Conservation (phyloP, 1,284 basidiomycete species). For the Marasmius oreades region DNA sequence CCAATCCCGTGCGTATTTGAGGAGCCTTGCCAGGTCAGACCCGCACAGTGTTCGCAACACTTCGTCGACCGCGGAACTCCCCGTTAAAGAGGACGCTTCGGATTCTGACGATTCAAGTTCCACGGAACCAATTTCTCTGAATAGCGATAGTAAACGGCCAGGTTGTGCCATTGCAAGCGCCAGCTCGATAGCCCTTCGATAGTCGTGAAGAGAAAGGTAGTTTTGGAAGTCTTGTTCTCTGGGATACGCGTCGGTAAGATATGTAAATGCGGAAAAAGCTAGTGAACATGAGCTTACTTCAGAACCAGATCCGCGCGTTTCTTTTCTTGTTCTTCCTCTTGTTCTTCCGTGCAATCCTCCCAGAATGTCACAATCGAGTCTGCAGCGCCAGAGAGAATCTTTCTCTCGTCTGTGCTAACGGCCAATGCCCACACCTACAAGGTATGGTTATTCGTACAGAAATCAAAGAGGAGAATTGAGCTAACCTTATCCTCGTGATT, state of each 20-base stretch:
- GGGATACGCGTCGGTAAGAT: constrained; percentile 5
- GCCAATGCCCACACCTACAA: constrained; percentile 89
- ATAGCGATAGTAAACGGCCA: constrained; percentile 80
- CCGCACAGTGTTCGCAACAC: constrained; percentile 73
- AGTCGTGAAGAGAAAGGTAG: constrained; percentile 86
- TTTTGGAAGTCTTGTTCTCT: constrained; percentile 97
- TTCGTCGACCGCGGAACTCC: constrained; percentile 71
- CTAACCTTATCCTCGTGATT: constrained; percentile 94
- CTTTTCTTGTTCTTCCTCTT: constrained; percentile 70
- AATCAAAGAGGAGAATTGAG: constrained; percentile 7
- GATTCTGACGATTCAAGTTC: constrained; percentile 13
- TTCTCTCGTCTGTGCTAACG: constrained; percentile 72
- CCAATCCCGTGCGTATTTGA: constrained; percentile 89
- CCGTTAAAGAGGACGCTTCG: constrained; percentile 49
- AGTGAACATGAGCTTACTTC: constrained; percentile 43
- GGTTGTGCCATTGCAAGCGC: constrained; percentile 94
- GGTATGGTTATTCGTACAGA: not conserved
- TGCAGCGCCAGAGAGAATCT: constrained; percentile 88
- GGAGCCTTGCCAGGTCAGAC: constrained; percentile 76
- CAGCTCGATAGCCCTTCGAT: constrained; percentile 86
- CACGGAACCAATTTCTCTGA: constrained; percentile 50
- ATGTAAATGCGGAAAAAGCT: constrained; percentile 1
- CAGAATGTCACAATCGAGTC: constrained; percentile 94
- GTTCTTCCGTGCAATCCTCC: constrained; percentile 86
- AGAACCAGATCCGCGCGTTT: constrained; percentile 71